A percentile compares a stretch with the other conserved stretches of the same genome.
phyloP scores from a whole-genome alignment of 805 yeast species.

The Nakazawaea ernobii region DNA sequence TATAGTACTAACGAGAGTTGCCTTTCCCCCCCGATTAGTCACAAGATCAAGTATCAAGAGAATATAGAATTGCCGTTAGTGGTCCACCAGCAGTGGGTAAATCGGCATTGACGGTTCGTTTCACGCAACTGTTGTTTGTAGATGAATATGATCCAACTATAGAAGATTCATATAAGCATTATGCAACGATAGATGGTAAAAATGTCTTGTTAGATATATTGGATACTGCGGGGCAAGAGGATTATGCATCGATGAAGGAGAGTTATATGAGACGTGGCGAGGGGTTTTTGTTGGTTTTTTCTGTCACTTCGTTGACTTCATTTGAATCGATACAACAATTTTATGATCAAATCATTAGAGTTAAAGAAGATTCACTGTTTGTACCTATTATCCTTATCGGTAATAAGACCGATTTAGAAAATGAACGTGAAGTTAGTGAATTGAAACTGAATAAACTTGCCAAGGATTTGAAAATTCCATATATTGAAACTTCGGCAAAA shows the following conservation, averaged over 20 bases:
- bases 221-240: conserved; percentile 99
- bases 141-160: conserved; percentile 98
- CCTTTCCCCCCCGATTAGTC: not conserved
- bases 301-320: conserved; percentile 78
- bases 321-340: conserved; percentile 81
- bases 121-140: conserved; percentile 91
- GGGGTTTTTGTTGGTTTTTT: conserved; percentile 85
- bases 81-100: conserved; percentile 99
- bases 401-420: conserved; percentile 65
- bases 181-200: conserved; percentile 75
- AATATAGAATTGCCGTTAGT: conserved; percentile 89
- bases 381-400: conserved; percentile 80
- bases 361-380: conserved; percentile 45
- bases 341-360: conserved; percentile 40
- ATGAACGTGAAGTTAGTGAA: conserved; percentile 57
- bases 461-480: conserved; percentile 58
- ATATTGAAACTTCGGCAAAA: conserved; percentile 91
- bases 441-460: conserved; percentile 63
- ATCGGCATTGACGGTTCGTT: conserved; percentile 90
- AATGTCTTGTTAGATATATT: conserved; percentile 78
- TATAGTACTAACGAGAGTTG: no score
- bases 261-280: conserved; percentile 96
- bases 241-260: conserved; percentile 88
- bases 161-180: conserved; percentile 87
- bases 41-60: conserved; percentile 32